Base-by-base conservation (phyloP, 2,329 filamentous ascomycete genomes). In the Diaporthe vexans region DNA sequence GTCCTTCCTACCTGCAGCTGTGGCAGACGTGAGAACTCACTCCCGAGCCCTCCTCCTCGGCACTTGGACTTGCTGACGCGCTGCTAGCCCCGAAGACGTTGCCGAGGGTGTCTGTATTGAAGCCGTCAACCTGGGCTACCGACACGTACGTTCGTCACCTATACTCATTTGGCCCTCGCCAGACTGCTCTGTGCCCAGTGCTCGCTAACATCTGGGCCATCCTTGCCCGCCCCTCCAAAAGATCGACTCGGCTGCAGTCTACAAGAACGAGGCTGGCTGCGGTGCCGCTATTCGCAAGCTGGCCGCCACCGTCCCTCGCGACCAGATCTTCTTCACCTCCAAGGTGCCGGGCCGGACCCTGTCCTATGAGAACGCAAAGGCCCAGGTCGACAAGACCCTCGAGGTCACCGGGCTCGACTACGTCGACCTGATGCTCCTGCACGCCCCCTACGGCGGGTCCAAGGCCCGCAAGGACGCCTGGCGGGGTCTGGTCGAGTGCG, bases 361-460 rank as follows among this genome's bases (percentile, higher is more conserved):
- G 43, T 82, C 82, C 76, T 97, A 96, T 79, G 88, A 92, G 19
- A 88, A 86, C 73, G 88, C 93, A 29, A 91, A 91, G 81, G 86
- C 86, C 21, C 89, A 91, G 77, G 88, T 97, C 76, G 84, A 92
- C 76, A 84, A 88, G 71, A 93, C 91, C 21, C 84, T 95, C 29
- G 83, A 86, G 70, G 87, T 91, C 75, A 90, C 91, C 0, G 88
- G 90, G 19, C 85, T 94, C 6, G 89, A 86, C 29, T 94, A 94
- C 81, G 87, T 94, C 76, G 92, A 94, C 78, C 86, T 94, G 73
- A 88, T 89, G 81, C 87, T 93, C 26, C 87, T 92, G 71, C 91
- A 93, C 80, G 84, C 88, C 0, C 91, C 91, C 0, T 91, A 90
- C 78, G 90, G 90, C 56, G 91, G 90, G 1, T 82, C 86, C 1